Evolutionary conservation across 164 flowering plant species (phyloP).

Genomic region (Protea cynaroides): DNA sequence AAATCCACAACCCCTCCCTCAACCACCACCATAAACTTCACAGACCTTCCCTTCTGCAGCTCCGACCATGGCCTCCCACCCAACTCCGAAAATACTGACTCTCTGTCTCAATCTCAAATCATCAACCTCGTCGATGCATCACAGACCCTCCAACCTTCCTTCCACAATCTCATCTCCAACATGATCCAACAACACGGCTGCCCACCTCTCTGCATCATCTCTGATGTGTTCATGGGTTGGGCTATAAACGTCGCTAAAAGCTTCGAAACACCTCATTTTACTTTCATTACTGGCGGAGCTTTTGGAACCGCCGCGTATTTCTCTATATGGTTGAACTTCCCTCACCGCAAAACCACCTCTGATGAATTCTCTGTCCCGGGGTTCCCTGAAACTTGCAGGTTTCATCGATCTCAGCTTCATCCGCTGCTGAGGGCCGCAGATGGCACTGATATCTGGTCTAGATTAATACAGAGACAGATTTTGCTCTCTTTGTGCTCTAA

Average conservation of each 20-base stretch:
- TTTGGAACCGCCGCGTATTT: no score
- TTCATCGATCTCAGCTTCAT: no score
- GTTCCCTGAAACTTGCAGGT: no score
- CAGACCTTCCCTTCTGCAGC: slow-evolving; percentile 16
- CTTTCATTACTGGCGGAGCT: neutral
- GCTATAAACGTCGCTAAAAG: slow-evolving; percentile 25
- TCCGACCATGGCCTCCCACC: slow-evolving; percentile 8
- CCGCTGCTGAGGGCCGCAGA: no score
- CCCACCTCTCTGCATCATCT: slow-evolving; percentile 33
- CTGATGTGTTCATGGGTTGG: slow-evolving; percentile 43
- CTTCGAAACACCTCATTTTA: neutral
- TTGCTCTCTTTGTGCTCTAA: no score
- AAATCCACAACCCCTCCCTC: slow-evolving; percentile 3
- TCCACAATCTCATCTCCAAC: neutral
- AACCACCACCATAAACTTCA: slow-evolving; percentile 7
- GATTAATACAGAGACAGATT: slow-evolving; percentile 19
- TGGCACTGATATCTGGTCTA: no score
- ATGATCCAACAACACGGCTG: slow-evolving; percentile 18
- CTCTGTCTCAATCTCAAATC: no score
- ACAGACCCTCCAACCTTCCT: slow-evolving; percentile 6
- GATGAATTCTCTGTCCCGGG: no score
- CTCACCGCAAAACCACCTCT: no score
- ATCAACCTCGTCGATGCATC: neutral
- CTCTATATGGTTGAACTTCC: no score
- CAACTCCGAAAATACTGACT: neutral